Evolutionary conservation across 1,284 basidiomycete species (phyloP), one percentile per base, ranked within the genome.

Genomic region (Tilletia indica): DNA sequence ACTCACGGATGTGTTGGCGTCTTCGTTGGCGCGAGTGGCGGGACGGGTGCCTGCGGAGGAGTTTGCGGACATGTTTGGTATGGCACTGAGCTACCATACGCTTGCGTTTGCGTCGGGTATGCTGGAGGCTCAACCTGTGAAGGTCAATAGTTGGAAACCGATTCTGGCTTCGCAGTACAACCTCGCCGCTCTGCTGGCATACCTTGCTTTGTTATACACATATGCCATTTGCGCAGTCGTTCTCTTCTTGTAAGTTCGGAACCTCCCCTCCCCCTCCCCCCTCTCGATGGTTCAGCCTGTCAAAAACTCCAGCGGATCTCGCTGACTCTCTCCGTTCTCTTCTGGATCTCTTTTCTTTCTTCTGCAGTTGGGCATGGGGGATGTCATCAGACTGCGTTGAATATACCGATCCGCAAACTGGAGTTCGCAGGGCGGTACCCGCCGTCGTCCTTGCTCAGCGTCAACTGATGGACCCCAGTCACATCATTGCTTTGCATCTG

Each of bases 111-210:
- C 61, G 1, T 16, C 61, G 5, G 72, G 71, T 3, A 64, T 73
- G 34, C 31, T 73, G 21, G 8, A 38, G 38, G 8, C 42, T 9
- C 25, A 21, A 16, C 21, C 34, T 4, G 72, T 73, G 5, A 21
- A 34, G 14, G 70, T 68, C 31, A 49, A 38, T 9, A 25, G 47
- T 25, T 73, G 68, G 67, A 38, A 68, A 34, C 38, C 25, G n/a
- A 64, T 73, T 16, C 47, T 73, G 48, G 72, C 72, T 4, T 58
- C 54, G 36, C 72, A 73, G 68, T 73, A 73, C 68, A 31, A 51
- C 19, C 8, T 36, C 21, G 38, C 14, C 9, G 31, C 71, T 47
- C 48, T 73, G 11, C 39, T 54, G 48, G 25, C 58, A 34, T 73
- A 68, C 51, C 49, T 73, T 16, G 66, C 39, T 16, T 56, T 73